Evolutionary conservation across 1,139 yeast genomes (phyloP), one percentile per base, ranked within the genome.

Genomic region (Saccharomycopsis hybrid): DNA sequence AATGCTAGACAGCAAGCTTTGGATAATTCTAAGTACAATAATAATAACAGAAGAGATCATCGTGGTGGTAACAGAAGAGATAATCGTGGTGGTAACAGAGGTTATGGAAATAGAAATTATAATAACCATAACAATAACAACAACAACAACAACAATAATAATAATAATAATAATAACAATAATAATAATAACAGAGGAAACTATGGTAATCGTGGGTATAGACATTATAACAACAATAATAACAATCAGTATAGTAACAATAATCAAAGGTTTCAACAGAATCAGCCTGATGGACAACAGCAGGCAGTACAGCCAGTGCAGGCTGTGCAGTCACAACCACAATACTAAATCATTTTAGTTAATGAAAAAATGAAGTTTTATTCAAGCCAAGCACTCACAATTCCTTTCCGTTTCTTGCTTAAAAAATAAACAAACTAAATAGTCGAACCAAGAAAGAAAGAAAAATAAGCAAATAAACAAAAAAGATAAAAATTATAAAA

Each of bases 1-100:
- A 85, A 84, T 61, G 88, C 92, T 55, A 88, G 84, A 65, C 83
- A 75, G 57, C 81, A 80, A 59, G 76, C 76, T 58, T 69, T 76
- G 58, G 73, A 77, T 60, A 77, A 73, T 60, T 73, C 73, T 69
- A 78, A 77, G 55, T 76, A 74, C 63, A 75, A 72, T 69, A 75
- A 67, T 62, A 73, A 73, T 62, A 51, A 53, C 33, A 64, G 61
- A 32, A 59, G 60, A 46, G 56, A 60, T 45, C 54, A 48, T 41
- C 57, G 55, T 43, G 56, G 54, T 38, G 67, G 61, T 58, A 67
- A 59, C 59, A 66, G 53, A 62, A 62, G 55, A 61, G 59, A 56
- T 43, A 53, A 55, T 37, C 49, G 49, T 32, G 52, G 50, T 25
- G 51, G 54, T 44, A 59, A 62, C 55, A 62, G 60, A 50, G 64